A percentile compares a stretch with the other conserved stretches of the same genome.
Conservation (phyloP, 768 basidiomycete species). For the Russula virescens region DNA sequence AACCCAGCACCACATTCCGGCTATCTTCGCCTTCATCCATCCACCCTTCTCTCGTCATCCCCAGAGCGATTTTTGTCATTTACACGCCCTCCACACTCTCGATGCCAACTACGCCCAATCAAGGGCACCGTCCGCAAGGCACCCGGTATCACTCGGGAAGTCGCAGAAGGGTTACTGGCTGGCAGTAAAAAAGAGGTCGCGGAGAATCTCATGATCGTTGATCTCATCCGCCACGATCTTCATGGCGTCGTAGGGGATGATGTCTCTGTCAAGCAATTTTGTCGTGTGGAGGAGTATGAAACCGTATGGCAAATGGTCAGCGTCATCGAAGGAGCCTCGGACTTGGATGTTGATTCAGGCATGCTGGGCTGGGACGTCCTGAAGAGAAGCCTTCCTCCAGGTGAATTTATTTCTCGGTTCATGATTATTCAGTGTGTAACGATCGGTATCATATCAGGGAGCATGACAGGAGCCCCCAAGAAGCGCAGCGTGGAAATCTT, state of each 20-base stretch:
- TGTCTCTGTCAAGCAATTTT: conserved; percentile 80
- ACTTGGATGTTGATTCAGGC: conserved; percentile 30
- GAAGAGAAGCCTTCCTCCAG: conserved; percentile 76
- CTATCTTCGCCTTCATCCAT: conserved; percentile 70
- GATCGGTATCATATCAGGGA: conserved; percentile 49
- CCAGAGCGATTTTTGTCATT: conserved; percentile 89
- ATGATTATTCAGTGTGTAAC: conserved; percentile 1
- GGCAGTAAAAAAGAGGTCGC: conserved; percentile 85
- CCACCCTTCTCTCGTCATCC: conserved; percentile 77
- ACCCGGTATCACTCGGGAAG: conserved; percentile 54
- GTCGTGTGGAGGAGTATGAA: conserved; percentile 84
- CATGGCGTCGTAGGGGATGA: conserved; percentile 77
- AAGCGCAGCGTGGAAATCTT: conserved; percentile 89
- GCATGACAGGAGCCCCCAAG: conserved; percentile 98
- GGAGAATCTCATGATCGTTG: conserved; percentile 98
- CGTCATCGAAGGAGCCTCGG: conserved; percentile 71
- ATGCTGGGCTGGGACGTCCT: conserved; percentile 77
- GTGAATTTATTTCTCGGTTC: conserved; percentile 35
- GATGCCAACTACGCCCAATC: conserved; percentile 86
- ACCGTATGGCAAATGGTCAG: conserved; percentile 96
- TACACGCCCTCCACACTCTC: conserved; percentile 54
- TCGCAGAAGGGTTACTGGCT: conserved; percentile 56
- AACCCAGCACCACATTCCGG: conserved; percentile 91
- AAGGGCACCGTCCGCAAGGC: conserved; percentile 85
- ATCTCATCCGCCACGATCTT: conserved; percentile 90